Conservation (phyloP, 2,329 filamentous ascomycete species). For the Calonectria fujianensis region DNA sequence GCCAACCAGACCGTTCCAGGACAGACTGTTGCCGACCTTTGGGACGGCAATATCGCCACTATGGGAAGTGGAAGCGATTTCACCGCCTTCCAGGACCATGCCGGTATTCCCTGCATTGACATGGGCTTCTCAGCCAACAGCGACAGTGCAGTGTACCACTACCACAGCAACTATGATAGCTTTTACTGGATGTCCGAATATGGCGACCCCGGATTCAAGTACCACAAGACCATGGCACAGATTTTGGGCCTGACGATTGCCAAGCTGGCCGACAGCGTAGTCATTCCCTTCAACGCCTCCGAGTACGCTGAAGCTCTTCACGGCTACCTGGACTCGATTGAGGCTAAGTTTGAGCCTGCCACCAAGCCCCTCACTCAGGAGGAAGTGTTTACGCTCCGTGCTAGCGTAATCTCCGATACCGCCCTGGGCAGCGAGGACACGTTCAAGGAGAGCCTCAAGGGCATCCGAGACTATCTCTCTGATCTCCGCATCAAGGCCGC, state of each 20-base stretch:
- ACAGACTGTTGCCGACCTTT: slow-evolving; percentile 83
- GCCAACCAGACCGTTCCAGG: slow-evolving; percentile 84
- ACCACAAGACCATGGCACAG: slow-evolving; percentile 81
- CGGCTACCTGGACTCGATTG: slow-evolving; percentile 71
- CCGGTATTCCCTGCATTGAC: slow-evolving; percentile 79
- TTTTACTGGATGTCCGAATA: slow-evolving; percentile 92
- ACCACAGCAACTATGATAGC: slow-evolving; percentile 94
- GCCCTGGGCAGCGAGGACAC: slow-evolving; percentile 60
- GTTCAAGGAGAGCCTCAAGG: slow-evolving; percentile 63
- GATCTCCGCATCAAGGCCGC: slow-evolving; percentile 63
- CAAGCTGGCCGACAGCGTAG: slow-evolving; percentile 75
- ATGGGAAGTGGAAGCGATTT: slow-evolving; percentile 86
- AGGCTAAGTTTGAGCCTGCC: slow-evolving; percentile 66
- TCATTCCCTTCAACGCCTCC: slow-evolving; percentile 78
- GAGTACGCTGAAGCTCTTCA: slow-evolving; percentile 77
- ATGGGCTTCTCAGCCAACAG: slow-evolving; percentile 72
- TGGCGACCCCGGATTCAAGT: slow-evolving; percentile 81
- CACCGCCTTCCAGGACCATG: slow-evolving; percentile 84
- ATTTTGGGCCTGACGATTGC: slow-evolving; percentile 78
- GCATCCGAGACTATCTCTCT: slow-evolving; percentile 62
- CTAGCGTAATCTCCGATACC: slow-evolving; percentile 47
- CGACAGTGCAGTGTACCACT: slow-evolving; percentile 80
- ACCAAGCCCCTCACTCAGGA: slow-evolving; percentile 52
- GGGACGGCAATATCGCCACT: slow-evolving; percentile 76
- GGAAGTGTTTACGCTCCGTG: slow-evolving; percentile 58